These are phyloP conservation scores for Penicillium subrubescens DNA, from an alignment of 495 filamentous ascomycete species.

Conservation along the genomic window DNA sequence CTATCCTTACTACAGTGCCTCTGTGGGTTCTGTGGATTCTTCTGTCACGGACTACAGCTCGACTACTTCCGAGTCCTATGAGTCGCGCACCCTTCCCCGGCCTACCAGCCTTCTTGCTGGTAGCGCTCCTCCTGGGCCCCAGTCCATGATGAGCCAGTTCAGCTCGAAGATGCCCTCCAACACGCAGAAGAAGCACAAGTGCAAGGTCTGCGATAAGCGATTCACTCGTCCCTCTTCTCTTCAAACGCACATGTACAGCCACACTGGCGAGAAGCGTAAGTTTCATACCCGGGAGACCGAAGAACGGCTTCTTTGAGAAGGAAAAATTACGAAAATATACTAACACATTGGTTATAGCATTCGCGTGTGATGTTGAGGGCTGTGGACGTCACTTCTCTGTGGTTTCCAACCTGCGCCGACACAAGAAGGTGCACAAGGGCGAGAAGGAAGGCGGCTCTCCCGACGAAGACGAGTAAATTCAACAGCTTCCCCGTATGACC, in stretches of 20 bases:
- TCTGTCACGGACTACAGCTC: conserved; percentile 96
- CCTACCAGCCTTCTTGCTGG: conserved; percentile 70
- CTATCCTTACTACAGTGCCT: conserved; percentile 77
- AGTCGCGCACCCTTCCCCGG: conserved; percentile 82
- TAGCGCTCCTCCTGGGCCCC: conserved; percentile 75
- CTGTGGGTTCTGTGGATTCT: conserved; percentile 77
- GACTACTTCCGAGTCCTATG: conserved; percentile 80
- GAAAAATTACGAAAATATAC: conserved; percentile 16
- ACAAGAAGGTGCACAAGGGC: conserved; percentile 95
- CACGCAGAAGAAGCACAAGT: conserved; percentile 99
- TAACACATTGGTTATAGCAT: conserved; percentile 62
- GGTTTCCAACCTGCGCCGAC: conserved; percentile 91
- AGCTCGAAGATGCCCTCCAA: conserved; percentile 95
- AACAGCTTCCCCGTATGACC: conserved; percentile 10
- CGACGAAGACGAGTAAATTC: conserved; percentile 49
- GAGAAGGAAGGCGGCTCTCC: conserved; percentile 57
- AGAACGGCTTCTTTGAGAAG: background rate
- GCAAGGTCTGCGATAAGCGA: conserved; percentile 98
- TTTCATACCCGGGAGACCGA: conserved; percentile 17
- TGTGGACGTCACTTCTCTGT: conserved; percentile 98
- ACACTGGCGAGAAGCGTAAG: conserved; percentile 99
- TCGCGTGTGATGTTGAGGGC: conserved; percentile 90
- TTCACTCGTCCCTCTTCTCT: conserved; percentile 96
- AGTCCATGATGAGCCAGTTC: conserved; percentile 99
- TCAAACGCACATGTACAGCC: conserved; percentile 98